Percentiles rank a stretch among this genome's conserved stretches.
Evolutionary conservation across 179 eudicot species (phyloP).

Genomic region (Camellia oleifera): DNA sequence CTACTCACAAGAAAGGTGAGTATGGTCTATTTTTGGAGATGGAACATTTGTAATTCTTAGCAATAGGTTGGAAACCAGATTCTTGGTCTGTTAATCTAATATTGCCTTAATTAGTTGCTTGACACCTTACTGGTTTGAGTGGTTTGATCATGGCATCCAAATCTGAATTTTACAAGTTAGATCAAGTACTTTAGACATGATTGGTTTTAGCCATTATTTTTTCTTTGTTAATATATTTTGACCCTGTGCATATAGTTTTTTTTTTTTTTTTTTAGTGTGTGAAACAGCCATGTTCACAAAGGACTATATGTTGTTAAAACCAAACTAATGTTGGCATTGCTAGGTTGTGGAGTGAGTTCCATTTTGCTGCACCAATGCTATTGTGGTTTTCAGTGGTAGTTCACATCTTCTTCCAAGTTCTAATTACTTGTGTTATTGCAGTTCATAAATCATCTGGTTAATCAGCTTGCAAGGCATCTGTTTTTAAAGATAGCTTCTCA

Average conservation of each 20-base stretch:
- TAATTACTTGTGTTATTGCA: slow-evolving; percentile 29
- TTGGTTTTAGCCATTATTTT: not conserved
- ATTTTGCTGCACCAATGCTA: not conserved
- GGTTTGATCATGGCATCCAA: not conserved
- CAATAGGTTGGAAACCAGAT: not conserved
- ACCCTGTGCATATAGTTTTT: not conserved
- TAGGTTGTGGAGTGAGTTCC: not conserved
- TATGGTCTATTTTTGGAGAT: not conserved
- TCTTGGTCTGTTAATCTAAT: not conserved
- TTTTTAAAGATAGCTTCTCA: slow-evolving; percentile 93
- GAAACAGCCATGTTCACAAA: not conserved
- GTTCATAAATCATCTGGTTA: slow-evolving; percentile 89
- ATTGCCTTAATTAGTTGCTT: slow-evolving; percentile 7
- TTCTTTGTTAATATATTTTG: not conserved
- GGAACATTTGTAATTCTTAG: slow-evolving; percentile 7
- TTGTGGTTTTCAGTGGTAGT: not conserved
- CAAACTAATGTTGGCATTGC: not conserved
- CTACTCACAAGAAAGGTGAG: not conserved
- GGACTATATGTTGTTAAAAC: not conserved
- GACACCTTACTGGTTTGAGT: not conserved
- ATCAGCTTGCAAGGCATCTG: slow-evolving; percentile 94
- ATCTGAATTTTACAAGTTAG: not conserved
- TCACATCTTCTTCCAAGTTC: not conserved
- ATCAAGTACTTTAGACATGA: slow-evolving; percentile 7
- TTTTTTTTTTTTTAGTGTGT: not conserved